Evolutionary conservation across 202 grass and related monocot genomes (phyloP).

Genomic region (Bolboschoenoplectus hybrid): DNA sequence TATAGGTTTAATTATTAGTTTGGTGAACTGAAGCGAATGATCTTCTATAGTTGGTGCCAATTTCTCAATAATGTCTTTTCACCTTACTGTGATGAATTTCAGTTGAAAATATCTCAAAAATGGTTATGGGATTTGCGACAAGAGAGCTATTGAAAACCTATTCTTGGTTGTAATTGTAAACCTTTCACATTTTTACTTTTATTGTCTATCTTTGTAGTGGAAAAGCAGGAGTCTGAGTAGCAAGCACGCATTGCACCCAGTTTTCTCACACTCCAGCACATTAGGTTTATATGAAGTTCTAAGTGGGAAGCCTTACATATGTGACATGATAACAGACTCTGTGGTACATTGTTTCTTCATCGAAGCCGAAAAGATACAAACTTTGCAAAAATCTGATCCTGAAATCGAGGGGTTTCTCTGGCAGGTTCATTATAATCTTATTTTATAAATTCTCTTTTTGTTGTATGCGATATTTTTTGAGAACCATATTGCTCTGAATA

Average conservation of each 20-base stretch:
- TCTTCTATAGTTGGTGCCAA: background rate
- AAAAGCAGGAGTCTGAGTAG: slow-evolving; percentile 64
- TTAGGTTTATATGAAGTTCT: slow-evolving; percentile 89
- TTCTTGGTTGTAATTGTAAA: background rate
- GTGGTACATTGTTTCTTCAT: slow-evolving; percentile 90
- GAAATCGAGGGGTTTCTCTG: slow-evolving; percentile 81
- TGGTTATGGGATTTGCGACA: background rate
- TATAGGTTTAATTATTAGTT: slow-evolving; percentile 7
- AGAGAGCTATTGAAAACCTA: background rate
- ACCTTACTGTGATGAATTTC: background rate
- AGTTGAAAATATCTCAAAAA: background rate
- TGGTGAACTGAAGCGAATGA: background rate
- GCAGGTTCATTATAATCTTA: slow-evolving; percentile 59
- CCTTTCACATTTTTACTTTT: background rate
- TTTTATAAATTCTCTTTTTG: background rate
- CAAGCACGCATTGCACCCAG: slow-evolving; percentile 78
- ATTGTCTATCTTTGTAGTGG: slow-evolving; percentile 55
- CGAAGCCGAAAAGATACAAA: slow-evolving; percentile 79
- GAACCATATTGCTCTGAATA: background rate
- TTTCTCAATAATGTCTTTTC: slow-evolving; percentile 13
- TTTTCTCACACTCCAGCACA: slow-evolving; percentile 86
- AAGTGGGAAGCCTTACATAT: slow-evolving; percentile 81
- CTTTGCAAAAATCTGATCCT: slow-evolving; percentile 56
- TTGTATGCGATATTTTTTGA: background rate
- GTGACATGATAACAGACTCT: slow-evolving; percentile 82